Conservation (phyloP, 768 basidiomycete species). For the Hortiboletus campestris region DNA sequence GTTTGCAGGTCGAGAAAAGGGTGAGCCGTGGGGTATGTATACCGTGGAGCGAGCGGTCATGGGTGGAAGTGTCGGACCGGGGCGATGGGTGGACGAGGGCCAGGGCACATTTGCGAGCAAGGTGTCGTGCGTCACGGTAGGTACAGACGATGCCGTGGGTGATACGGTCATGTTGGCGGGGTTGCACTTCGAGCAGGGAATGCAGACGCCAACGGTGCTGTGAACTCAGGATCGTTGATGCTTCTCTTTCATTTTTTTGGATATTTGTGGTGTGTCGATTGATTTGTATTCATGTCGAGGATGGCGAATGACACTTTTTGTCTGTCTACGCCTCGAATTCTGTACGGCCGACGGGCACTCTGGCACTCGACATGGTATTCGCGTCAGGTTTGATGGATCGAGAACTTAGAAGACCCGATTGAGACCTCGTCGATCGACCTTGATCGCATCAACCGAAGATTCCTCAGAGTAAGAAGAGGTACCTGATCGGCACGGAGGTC, state of each 20-base stretch:
- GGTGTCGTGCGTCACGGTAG: conserved; percentile 42
- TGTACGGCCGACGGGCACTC: neutral
- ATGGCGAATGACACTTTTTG: neutral
- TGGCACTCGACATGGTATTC: too few species aligned
- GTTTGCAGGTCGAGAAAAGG: conserved; percentile 45
- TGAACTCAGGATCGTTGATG: conserved; percentile 12
- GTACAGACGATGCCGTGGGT: conserved; percentile 24
- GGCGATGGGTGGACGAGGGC: conserved; percentile 43
- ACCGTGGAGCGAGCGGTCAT: conserved; percentile 51
- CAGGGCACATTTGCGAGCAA: conserved; percentile 47
- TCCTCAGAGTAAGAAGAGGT: too few species aligned
- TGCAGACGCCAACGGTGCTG: conserved; percentile 52
- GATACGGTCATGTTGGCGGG: conserved; percentile 63
- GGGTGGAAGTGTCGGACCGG: conserved; percentile 43
- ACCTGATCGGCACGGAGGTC: too few species aligned
- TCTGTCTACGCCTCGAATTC: neutral
- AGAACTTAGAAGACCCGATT: too few species aligned
- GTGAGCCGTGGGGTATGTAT: conserved; percentile 75
- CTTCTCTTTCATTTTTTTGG: neutral
- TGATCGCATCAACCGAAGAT: too few species aligned
- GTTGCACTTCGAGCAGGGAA: conserved; percentile 64
- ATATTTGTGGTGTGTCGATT: neutral
- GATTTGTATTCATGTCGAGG: conserved; percentile 15
- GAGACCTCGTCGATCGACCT: too few species aligned
- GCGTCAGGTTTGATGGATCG: too few species aligned